Evolutionary conservation across 1,139 yeast genomes (phyloP), one percentile per base, ranked within the genome.

Genomic region (Yamadazyma trypodendri): DNA sequence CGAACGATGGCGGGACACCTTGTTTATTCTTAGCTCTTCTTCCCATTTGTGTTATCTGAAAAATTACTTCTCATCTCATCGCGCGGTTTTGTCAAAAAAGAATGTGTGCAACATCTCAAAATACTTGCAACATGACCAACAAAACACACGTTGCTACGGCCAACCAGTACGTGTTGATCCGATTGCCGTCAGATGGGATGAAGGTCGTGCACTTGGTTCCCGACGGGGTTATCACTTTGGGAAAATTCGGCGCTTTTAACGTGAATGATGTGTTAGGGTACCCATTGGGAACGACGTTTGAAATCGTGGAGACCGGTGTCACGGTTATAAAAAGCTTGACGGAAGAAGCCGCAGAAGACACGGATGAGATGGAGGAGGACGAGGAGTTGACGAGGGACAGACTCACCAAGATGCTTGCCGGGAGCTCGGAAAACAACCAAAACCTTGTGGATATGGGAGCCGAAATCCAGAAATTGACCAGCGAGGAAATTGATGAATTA

Each of bases 1-100:
- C 97, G 47, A 81, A 71, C 10, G 86, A 58, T 30, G 96, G 96
- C 50, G 97, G 97, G 42, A 77, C 85, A 24, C 87, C 90, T 67
- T 89, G 97, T 72, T 86, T 89, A 57, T 85, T 84, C 68, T 83
- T 86, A 43, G 88, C 85, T 72, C 87, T 83, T 78, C 96, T 84
- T 60, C 96, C 97, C 96, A 88, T 88, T 17, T 15, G 7, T 20
- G 10, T 22, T 28, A 31, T 18, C 17, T 34, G 39, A 42, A 44
- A 40, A 34, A 39, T 44, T 21, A 30, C 5, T 24, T 36, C 43
- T 43, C 47, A 35, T 41, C 42, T 35, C 42, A 36, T 36, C 38
- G 25, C 38, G 25, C 23, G 14, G 18, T 27, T n/a, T 27, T 27
- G 18, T 8, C 6, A 18, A 6, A 18, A 15, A 16, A 28, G 16